Evolutionary conservation across 306 rosid genomes (phyloP), one percentile per base, ranked within the genome.

Genomic region (Styphnolobium japonicum): DNA sequence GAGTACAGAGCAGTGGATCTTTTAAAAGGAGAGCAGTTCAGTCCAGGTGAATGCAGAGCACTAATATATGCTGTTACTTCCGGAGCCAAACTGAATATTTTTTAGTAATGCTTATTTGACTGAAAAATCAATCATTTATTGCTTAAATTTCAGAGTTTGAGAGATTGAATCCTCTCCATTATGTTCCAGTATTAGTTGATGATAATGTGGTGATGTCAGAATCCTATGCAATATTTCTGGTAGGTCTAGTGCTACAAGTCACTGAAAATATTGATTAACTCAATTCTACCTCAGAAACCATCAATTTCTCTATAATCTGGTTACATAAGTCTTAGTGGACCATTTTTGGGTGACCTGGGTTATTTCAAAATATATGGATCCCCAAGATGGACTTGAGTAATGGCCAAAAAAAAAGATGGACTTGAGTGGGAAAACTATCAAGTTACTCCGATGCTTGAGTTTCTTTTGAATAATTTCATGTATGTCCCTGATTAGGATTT

Each of bases 181-280:
- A 25, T 52, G 91, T 88, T 22, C 89, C 91, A 0, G 86, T 85
- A 73, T 81, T 88, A 55, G 89, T 85, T 27, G 88, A 87, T 80
- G 85, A 80, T 64, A 61, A 61, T n/a, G 62, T 52, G 31, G 89
- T 83, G 76, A 45, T 88, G 73, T 80, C 87, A 16, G 89, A 88
- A 56, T 85, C 91, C 34, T 80, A 23, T 73, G 91, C 89, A 39
- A 88, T 88, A 68, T 64, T 85, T 56, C 82, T 80, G 89, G 91
- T 85, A 62, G 60, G 87, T 68, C 37, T 58, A 57, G 18, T 62
- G 65, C 42, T 37, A 78, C 55, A 27, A 43, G 22, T 65, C 55
- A 27, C 60, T 69, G 70, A 64, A 70, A 79, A 39, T 57, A 23
- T 16, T 21, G 70, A 74, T 37, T 75, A 72, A 57, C 5, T 56